These are phyloP conservation scores for Zymoseptoria brevis DNA, from an alignment of 2,329 filamentous ascomycete genomes.

Conservation along the genomic window DNA sequence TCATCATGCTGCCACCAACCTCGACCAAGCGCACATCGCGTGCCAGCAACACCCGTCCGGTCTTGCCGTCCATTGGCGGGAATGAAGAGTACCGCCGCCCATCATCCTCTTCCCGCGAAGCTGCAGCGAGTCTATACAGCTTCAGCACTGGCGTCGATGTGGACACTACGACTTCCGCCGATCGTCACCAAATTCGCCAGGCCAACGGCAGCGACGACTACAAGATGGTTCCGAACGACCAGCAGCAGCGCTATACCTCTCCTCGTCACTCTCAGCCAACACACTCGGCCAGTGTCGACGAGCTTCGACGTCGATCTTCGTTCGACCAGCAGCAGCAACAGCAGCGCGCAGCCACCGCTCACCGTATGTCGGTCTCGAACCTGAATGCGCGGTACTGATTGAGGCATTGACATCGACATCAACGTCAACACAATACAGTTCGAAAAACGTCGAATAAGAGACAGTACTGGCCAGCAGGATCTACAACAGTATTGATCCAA, in stretches of 20 bases:
- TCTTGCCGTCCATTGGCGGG: slow-evolving; percentile 8
- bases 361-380: slow-evolving; percentile 23
- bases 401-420: not conserved
- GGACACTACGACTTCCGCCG: slow-evolving; percentile 6
- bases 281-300: slow-evolving; percentile 20
- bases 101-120: slow-evolving; percentile 12
- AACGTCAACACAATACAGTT: not conserved
- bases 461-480: not conserved
- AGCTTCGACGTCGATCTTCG: slow-evolving; percentile 18
- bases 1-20: slow-evolving; percentile 18
- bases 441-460: not conserved
- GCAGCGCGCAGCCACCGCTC: slow-evolving; percentile 16
- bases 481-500: not conserved
- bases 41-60: slow-evolving; percentile 2
- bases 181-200: slow-evolving; percentile 7
- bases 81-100: slow-evolving; percentile 9
- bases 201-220: slow-evolving; percentile 4
- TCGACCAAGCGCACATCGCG: slow-evolving; percentile 10
- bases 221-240: not conserved
- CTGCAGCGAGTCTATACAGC: slow-evolving; percentile 23
- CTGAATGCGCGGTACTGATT: slow-evolving; percentile 20
- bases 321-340: slow-evolving; percentile 19
- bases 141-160: slow-evolving; percentile 21
- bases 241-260: slow-evolving; percentile 6
- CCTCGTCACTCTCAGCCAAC: slow-evolving; percentile 20